These are phyloP conservation scores for Malassezia vespertilionis DNA, from an alignment of 1,284 basidiomycete genomes.

Conservation along the genomic window DNA sequence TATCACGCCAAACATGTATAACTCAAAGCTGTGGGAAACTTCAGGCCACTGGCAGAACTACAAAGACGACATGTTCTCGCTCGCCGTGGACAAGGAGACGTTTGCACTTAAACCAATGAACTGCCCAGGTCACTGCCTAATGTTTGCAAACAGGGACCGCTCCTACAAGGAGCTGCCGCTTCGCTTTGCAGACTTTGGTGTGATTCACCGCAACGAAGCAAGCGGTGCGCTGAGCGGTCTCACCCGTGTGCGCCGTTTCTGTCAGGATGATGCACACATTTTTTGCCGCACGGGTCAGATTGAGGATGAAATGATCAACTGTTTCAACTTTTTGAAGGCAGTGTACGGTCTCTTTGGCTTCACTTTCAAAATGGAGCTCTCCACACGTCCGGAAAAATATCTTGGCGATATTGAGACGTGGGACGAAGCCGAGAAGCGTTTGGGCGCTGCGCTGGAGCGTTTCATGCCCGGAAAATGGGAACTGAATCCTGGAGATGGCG, in stretches of 20 bases:
- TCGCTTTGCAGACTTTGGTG: slow-evolving; percentile 95
- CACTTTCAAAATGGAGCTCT: slow-evolving; percentile 87
- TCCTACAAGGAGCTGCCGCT: slow-evolving; percentile 92
- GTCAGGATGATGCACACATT: slow-evolving; percentile 92
- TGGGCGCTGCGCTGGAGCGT: slow-evolving; percentile 72
- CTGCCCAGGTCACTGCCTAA: slow-evolving; percentile 91
- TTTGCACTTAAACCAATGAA: slow-evolving; percentile 81
- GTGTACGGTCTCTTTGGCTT: slow-evolving; percentile 96
- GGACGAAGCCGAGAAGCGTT: slow-evolving; percentile 82
- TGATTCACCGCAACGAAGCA: slow-evolving; percentile 93
- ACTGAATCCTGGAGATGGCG: slow-evolving; percentile 89
- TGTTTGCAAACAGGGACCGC: slow-evolving; percentile 88
- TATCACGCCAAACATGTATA: slow-evolving; percentile 95
- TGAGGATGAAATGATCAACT: slow-evolving; percentile 68
- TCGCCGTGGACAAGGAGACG: slow-evolving; percentile 82
- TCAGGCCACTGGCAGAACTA: slow-evolving; percentile 93
- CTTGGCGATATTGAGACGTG: slow-evolving; percentile 81
- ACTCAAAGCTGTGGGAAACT: slow-evolving; percentile 92
- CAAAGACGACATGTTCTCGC: slow-evolving; percentile 83
- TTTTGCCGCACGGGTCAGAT: slow-evolving; percentile 95
- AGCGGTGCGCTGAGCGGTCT: slow-evolving; percentile 85
- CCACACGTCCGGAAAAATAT: slow-evolving; percentile 89
- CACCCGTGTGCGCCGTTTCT: slow-evolving; percentile 85
- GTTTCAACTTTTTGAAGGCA: slow-evolving; percentile 83
- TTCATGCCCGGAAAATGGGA: slow-evolving; percentile 84